A percentile compares a stretch with the other conserved stretches of the same genome.
Conservation (phyloP, 208 protist species). For the Crithidia thermophila region DNA sequence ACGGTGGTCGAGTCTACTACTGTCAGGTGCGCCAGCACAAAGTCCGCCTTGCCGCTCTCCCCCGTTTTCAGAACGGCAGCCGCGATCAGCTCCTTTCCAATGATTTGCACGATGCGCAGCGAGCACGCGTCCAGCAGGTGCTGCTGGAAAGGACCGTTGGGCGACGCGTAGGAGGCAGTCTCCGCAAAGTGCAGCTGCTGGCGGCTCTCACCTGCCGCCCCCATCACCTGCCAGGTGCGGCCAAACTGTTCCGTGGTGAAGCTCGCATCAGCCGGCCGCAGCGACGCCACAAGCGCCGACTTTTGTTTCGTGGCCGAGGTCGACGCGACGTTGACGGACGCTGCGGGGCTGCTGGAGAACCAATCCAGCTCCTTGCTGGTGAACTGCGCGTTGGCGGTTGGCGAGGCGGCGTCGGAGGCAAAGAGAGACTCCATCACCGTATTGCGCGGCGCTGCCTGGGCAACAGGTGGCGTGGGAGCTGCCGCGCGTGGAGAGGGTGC, state of each 20-base stretch:
- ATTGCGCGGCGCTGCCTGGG: background rate
- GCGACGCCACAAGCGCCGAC: background rate
- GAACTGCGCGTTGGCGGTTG: no score
- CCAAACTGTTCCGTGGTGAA: slow-evolving; percentile 47
- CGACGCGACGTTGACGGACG: no score
- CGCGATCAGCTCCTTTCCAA: slow-evolving; percentile 59
- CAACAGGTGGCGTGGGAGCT: background rate
- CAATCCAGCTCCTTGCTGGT: no score
- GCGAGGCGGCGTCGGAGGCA: background rate
- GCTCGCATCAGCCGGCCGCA: slow-evolving; percentile 21
- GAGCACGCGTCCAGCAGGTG: slow-evolving; percentile 37
- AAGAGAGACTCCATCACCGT: slow-evolving; percentile 24
- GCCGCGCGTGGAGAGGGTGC: background rate
- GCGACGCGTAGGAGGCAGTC: background rate
- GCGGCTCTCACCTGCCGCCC: background rate
- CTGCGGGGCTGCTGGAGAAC: background rate
- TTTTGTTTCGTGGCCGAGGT: no score
- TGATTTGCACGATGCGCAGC: slow-evolving; percentile 62
- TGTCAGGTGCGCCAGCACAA: slow-evolving; percentile 37
- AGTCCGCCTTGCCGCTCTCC: background rate
- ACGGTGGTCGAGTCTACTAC: background rate
- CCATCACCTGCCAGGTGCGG: slow-evolving; percentile 8
- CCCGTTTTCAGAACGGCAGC: slow-evolving; percentile 32
- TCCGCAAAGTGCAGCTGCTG: background rate
- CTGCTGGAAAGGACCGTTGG: slow-evolving; percentile 16